These are phyloP conservation scores for Yamadazyma dendronema DNA, from an alignment of 1,139 yeast species.

Conservation along the genomic window DNA sequence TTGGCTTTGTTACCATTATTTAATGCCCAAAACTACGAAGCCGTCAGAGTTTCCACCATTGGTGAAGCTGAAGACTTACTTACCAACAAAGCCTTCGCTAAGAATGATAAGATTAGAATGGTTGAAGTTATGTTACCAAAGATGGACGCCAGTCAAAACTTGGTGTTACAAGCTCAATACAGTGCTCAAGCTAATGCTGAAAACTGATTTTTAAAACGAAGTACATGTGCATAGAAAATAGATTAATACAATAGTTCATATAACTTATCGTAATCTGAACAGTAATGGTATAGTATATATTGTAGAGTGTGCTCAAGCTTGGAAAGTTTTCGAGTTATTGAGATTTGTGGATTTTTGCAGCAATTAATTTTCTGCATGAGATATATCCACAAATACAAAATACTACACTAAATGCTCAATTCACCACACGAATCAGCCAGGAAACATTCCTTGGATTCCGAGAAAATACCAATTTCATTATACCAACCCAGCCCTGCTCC, in stretches of 20 bases:
- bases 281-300: too few relatives aligned
- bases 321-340: too few relatives aligned
- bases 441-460: too few relatives aligned
- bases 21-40: constrained; percentile 62
- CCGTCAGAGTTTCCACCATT: constrained; percentile 55
- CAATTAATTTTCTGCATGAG: too few relatives aligned
- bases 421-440: too few relatives aligned
- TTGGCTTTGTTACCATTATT: constrained; percentile 64
- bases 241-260: neutral
- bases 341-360: too few relatives aligned
- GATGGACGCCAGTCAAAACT: constrained; percentile 78
- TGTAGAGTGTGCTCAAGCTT: too few relatives aligned
- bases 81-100: constrained; percentile 51
- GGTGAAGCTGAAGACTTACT: constrained; percentile 68
- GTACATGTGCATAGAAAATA: neutral
- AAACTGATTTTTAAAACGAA: too few relatives aligned
- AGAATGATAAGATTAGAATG: constrained; percentile 66
- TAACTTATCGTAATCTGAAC: neutral
- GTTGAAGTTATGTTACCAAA: constrained; percentile 77
- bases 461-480: too few relatives aligned
- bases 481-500: too few relatives aligned
- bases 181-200: constrained; percentile 64
- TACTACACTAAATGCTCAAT: too few relatives aligned
- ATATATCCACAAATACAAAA: too few relatives aligned
- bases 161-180: constrained; percentile 69